Evolutionary conservation across 345 rosid genomes (phyloP), one percentile per base, ranked within the genome.

Genomic region (Aquilaria yunnanensis): DNA sequence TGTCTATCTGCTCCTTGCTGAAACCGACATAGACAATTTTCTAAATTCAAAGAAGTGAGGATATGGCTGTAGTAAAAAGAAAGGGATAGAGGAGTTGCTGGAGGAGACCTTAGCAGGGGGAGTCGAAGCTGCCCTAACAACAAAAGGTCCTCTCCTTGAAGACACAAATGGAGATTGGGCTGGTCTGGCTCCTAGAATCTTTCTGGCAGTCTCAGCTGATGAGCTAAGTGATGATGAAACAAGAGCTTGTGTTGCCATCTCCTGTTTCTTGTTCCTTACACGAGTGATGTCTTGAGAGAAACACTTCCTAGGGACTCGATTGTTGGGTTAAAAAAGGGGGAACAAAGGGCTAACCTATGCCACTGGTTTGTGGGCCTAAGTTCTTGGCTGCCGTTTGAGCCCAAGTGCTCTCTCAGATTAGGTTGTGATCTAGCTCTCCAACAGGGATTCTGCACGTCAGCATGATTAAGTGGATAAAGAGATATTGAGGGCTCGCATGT

Each of bases 1-100:
- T 72, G 96, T 58, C 97, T 83, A 75, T 90, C 76, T 51, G 87
- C 87, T 75, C 97, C 99, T 85, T 78, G 90, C 99, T 93, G 84
- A 51, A 66, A 47, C 64, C 56, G 43, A 14, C 47, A 47, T 32
- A n/a, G 23, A 73, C 7, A 54, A 50, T 8, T 3, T 47, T 29
- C 0, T 12, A 9, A 12, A 1, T 10, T 5, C 2, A 30, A 46
- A 45, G 32, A 23, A 12, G 12, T 10, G 16, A 13, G 32, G 61
- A 23, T 1, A 11, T 46, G 47, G 34, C 10, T 1, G 6, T 30
- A 23, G 14, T 3, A 10, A 46, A 47, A 9, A 14, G 47, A 14
- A 47, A 54, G 48, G 30, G 51, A 60, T 32, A 29, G 4, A n/a
- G 3, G 14, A 23, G 51, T 41, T 43, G 6, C 14, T 10, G 12